Evolutionary conservation across 257 asterid genomes (phyloP), one percentile per base, ranked within the genome.

Genomic region (Nicotiana undulata): DNA sequence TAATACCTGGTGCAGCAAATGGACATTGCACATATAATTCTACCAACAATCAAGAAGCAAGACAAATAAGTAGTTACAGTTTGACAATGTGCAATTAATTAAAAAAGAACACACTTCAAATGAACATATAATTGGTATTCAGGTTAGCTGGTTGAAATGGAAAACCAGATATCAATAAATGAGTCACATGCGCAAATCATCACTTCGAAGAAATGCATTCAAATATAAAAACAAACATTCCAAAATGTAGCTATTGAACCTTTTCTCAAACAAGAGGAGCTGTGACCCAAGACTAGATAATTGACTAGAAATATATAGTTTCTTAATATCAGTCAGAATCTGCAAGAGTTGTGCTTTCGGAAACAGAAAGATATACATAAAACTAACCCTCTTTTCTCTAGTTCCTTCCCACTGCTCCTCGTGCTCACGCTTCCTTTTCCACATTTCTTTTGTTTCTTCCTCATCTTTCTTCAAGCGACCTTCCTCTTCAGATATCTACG

Each of bases 351-450:
- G 3, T 72, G 16, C 49, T 46, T 72, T 26, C 0, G 15, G 40
- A 3, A 72, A 46, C 40, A 72, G 15, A 51, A 72, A 72, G 78
- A 12, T 24, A 72, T 22, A 59, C 44, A 74, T 60, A 68, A 64
- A 70, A 84, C 94, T 85, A 80, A 96, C 99, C 94, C 99, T 88
- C 51, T 92, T 66, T 86, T 96, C 99, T 83, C 99, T 88, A 26
- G 99, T 96, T 86, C 99, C 99, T 89, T 96, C 99, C 99, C 99
- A 96, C 86, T 94, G 98, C 91, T 96, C 98, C 88, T 96, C 99
- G 12, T 96, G 98, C 85, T 96, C 98, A 70, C 99, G 98, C 88
- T 96, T 96, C 78, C 98, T 92, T 83, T 96, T 96, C 98, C 98
- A 94, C 97, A 90, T 82, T 90, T 96, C 99, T 86, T 96, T 96